Conservation (phyloP, 768 basidiomycete species). For the Boletellus ananas region DNA sequence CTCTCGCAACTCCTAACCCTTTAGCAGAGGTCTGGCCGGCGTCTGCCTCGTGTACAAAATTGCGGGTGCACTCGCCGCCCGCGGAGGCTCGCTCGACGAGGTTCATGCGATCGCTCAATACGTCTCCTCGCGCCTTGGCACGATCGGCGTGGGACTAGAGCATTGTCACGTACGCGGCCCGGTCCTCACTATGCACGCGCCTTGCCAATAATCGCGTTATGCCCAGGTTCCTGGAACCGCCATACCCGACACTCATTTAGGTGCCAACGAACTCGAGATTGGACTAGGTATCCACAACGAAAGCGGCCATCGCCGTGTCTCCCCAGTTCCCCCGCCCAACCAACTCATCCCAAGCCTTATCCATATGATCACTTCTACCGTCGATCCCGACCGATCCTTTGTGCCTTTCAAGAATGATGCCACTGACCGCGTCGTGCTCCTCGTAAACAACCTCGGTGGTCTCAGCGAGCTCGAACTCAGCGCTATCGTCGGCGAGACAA, state of each 20-base stretch:
- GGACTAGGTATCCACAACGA: conserved; percentile 94
- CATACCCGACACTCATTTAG: conserved; percentile 50
- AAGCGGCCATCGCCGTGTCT: conserved; percentile 63
- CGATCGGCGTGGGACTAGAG: conserved; percentile 83
- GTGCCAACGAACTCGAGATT: conserved; percentile 71
- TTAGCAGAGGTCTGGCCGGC: conserved; percentile 69
- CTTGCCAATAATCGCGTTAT: neutral
- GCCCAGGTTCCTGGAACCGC: conserved; percentile 76
- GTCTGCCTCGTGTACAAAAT: conserved; percentile 88
- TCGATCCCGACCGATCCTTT: conserved; percentile 75
- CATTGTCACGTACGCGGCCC: conserved; percentile 68
- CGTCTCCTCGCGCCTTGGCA: conserved; percentile 63
- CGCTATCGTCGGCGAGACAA: conserved; percentile 61
- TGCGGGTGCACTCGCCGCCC: conserved; percentile 73
- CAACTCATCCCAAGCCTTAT: conserved; percentile 69
- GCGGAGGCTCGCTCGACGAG: conserved; percentile 63
- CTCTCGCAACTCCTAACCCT: neutral
- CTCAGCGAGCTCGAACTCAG: conserved; percentile 78
- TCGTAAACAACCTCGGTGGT: conserved; percentile 88
- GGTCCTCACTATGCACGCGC: neutral
- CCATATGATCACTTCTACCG: conserved; percentile 64
- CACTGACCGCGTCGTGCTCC: conserved; percentile 66
- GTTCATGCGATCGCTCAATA: conserved; percentile 66
- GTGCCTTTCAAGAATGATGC: conserved; percentile 62
- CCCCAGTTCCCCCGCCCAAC: conserved; percentile 67